Evolutionary conservation across 352 stramenopile genomes (phyloP), one percentile per base, ranked within the genome.

Genomic region (Phytophthora vignae): DNA sequence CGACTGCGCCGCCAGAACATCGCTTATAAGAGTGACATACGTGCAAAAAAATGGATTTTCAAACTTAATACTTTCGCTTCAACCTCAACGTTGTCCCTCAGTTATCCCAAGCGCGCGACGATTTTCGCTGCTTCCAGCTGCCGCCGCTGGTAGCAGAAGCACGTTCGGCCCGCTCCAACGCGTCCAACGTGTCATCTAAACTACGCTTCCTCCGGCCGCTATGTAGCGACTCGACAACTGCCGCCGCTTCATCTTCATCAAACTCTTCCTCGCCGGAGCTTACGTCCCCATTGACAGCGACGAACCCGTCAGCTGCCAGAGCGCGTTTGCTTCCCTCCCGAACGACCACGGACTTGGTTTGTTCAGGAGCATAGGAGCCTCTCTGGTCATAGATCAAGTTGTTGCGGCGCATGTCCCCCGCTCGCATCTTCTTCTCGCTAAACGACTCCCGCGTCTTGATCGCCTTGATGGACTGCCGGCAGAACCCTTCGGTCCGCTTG

Each of bases 1-100:
- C 71, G 70, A 66, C 71, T 79, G 21, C 83, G 80, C 1, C 81
- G 83, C 85, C 85, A 93, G 67, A 93, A 93, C 85, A 90, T 90
- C 12, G 21, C 9, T 58, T 67, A 42, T 8, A 71, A 66, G 36
- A 69, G 52, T 69, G 60, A 65, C 67, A 10, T 21, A 22, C 9
- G 12, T 12, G 38, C 1, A 36, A 36, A 12, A 38, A 38, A 12
- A 11, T 10, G 7, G 29, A 33, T 6, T 33, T 6, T 9, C 29
- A 33, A 9, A 33, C 29, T 33, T 9, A 33, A 33, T 33, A 33
- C 4, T 33, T 33, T 33, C 4, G 29, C 29, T 36, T 36, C 8
- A 31, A 65, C 55, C 65, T 67, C 46, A 66, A 67, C 55, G 54
- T 38, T 38, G 29, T 48, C 15, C 9, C 27, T 54, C 7, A 62